Conservation (phyloP, 768 basidiomycete species). For the Phanerochaete sordida region DNA sequence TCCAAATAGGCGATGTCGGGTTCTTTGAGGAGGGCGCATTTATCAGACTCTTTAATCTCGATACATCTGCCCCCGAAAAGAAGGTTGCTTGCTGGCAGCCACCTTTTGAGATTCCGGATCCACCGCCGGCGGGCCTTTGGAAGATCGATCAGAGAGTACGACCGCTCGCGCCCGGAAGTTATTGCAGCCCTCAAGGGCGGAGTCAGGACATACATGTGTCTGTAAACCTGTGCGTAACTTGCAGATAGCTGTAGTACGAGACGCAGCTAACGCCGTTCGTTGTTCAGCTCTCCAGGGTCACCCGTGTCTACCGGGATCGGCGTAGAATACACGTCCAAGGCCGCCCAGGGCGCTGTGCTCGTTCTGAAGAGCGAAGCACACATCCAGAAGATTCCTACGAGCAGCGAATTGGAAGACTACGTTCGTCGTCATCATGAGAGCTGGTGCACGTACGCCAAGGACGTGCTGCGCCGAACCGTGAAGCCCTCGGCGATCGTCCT, state of each 20-base stretch:
- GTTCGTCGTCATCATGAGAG: background rate
- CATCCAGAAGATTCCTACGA: background rate
- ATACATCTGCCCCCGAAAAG: background rate
- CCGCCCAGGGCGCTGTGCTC: background rate
- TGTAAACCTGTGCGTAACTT: background rate
- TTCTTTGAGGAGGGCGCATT: constrained; percentile 4
- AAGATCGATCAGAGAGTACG: background rate
- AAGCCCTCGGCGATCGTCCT: background rate
- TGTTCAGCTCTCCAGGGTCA: too few relatives aligned
- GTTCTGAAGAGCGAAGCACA: background rate
- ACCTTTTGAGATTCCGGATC: background rate
- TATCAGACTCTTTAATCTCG: constrained; percentile 7
- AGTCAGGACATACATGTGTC: background rate
- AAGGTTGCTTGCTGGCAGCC: background rate
- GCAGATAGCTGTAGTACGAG: background rate
- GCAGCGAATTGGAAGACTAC: background rate
- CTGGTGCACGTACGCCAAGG: background rate
- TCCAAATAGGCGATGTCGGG: constrained; percentile 5
- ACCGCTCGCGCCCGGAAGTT: background rate
- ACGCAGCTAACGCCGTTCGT: too few relatives aligned
- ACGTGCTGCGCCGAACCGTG: background rate
- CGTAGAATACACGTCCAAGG: background rate
- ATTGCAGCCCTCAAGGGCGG: background rate
- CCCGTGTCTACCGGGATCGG: background rate
- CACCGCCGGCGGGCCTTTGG: background rate